A percentile compares a stretch with the other conserved stretches of the same genome.
Conservation (phyloP, 768 basidiomycete genomes). For the Pisolithus orientalis region DNA sequence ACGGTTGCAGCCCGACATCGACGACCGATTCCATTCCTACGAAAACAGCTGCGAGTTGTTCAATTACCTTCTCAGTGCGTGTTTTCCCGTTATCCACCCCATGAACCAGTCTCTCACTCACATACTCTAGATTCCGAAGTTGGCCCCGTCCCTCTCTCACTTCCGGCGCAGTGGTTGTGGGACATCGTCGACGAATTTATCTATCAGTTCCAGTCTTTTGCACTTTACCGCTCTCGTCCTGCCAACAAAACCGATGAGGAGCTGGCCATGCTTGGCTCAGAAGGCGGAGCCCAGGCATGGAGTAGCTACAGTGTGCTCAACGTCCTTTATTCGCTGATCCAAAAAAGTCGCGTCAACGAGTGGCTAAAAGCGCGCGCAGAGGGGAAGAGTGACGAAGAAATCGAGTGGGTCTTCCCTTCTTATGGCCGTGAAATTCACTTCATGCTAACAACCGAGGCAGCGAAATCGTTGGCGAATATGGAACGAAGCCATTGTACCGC, state of each 20-base stretch:
- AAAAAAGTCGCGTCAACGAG: conserved; percentile 94
- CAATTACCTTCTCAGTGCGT: conserved; percentile 91
- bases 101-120: neutral
- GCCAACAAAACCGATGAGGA: conserved; percentile 89
- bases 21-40: conserved; percentile 97
- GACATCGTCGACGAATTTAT: conserved; percentile 97
- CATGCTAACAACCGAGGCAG: conserved; percentile 32
- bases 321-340: conserved; percentile 96
- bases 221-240: conserved; percentile 82
- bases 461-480: conserved; percentile 88
- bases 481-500: conserved; percentile 82
- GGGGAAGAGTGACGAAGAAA: conserved; percentile 77
- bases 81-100: neutral
- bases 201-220: conserved; percentile 97
- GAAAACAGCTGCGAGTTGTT: conserved; percentile 98
- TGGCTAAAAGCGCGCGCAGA: conserved; percentile 78
- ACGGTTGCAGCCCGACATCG: conserved; percentile 88
- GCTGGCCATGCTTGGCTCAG: conserved; percentile 71
- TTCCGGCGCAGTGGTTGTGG: conserved; percentile 98
- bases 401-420: conserved; percentile 51
- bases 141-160: conserved; percentile 77
- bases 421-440: neutral
- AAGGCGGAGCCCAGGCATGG: conserved; percentile 80
- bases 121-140: conserved; percentile 74
- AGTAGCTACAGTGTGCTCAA: conserved; percentile 97